Base-by-base conservation (phyloP, 106 monocot species). In the Triglochin maritima region DNA sequence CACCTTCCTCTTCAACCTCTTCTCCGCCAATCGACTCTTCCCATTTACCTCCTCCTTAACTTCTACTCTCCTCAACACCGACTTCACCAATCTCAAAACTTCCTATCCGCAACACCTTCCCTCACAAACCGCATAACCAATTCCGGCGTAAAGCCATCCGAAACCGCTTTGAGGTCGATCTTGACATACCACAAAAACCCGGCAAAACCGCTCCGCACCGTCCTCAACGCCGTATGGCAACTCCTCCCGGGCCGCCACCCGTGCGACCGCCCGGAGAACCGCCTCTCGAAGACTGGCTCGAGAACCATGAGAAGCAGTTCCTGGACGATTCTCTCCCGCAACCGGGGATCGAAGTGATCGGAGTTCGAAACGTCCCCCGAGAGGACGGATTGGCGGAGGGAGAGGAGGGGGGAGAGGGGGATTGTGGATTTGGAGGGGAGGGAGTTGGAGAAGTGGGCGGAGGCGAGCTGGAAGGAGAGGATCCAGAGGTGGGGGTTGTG, bases 401-500 rank as follows among this genome's bases (percentile, higher is more conserved):
- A 66, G 74, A 73, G 80, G 76, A 82, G 86, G 67, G 83, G 72
- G 65, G 79, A 63, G 70, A 67, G 70, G 59, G 69, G 75, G 70
- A 90, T 90, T 59, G 90, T 84, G 60, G 59, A 45, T 17, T 60
- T 70, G 1, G 87, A 80, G 3, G 95, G 95, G 71, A 90, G 90
- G 52, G 87, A 72, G 52, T 81, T 85, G 17, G 87, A 87, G 79
- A 58, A 63, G 79, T 85, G 87, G 59, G 95, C 85, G 71, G 72
- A 75, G 57, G 95, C 62, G 66, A 84, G 95, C 79, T 95, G 90
- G 83, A 90, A 95, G n/a, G 95, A 80, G 74, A 95, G 85, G 54
- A 95, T 51, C 90, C 90, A 90, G 48, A 90, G 90, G 65, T 87
- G 82, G 57, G 87, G 81, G 41, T 83, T 81, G 53, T 76, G 79